Evolutionary conservation across 768 basidiomycete genomes (phyloP), one percentile per base, ranked within the genome.

Genomic region (Boletellus ananas): DNA sequence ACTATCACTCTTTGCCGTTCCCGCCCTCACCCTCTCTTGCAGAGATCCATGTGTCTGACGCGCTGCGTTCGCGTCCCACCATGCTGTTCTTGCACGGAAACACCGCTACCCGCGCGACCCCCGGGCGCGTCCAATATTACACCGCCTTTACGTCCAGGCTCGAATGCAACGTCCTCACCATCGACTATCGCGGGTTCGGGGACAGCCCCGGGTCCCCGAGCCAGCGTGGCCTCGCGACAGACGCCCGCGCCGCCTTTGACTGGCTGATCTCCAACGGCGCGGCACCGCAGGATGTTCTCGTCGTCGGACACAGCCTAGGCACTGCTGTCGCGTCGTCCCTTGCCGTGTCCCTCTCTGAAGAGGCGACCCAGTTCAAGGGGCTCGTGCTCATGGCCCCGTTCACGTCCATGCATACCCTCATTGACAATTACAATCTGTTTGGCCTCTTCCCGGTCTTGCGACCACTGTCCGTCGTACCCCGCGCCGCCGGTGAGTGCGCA

Each of bases 41-140:
- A 16, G 65, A 74, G 14, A 59, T 69, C 3, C 74, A 76, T 37
- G 71, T 91, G 29, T 62, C 74, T 13, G 55, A 70, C 17, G 85
- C 90, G 2, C 67, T 94, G 16, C 67, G 70, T 12, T 56, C 70
- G 1, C 68, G 76, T 25, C 91, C 91, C 0, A 94, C 87, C 0
- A 72, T 95, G 17, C 73, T 97, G n/a, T 95, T 89, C 70, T 74
- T 94, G 37, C 95, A 97, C 55, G 95, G 95, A 11, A 95, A 95
- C 55, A 85, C 84, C 0, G 94, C 76, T 0, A 92, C 88, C 0
- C 81, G 94, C 16, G 89, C 89, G 0, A 74, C 79, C 7, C 54
- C 70, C 1, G 77, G 74, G 37, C 86, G 94, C 11, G 73, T 94
- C n/a, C 76, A 75, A 16, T 76, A 83, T 34, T 91, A 91, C 62